Conservation (phyloP, 2,329 filamentous ascomycete genomes). For the Trichoderma sp. region DNA sequence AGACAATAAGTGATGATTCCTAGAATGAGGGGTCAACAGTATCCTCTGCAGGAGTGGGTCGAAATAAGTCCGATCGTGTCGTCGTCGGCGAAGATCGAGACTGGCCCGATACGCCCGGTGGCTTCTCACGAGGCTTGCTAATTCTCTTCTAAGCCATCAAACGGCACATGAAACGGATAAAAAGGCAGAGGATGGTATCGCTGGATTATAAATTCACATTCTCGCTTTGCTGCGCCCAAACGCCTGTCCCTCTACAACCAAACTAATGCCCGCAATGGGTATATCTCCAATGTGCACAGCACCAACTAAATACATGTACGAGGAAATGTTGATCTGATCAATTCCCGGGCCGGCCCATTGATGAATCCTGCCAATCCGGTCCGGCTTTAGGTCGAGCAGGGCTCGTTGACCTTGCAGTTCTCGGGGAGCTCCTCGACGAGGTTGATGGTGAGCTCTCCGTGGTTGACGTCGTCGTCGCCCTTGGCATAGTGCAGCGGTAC, state of each 20-base stretch:
- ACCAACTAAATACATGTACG: neutral
- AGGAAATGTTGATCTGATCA: neutral
- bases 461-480: conserved; percentile 9
- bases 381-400: neutral
- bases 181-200: neutral
- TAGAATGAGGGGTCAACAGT: neutral
- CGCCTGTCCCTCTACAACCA: conserved; percentile 8
- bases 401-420: neutral
- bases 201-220: neutral
- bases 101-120: neutral
- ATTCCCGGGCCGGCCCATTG: neutral
- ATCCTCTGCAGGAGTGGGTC: neutral
- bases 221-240: neutral
- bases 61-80: neutral
- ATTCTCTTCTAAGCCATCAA: neutral
- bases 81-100: neutral
- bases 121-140: neutral
- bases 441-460: conserved; percentile 14
- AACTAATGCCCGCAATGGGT: neutral
- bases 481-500: conserved; percentile 8
- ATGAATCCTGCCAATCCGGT: neutral
- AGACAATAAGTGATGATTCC: neutral
- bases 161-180: neutral
- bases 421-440: conserved; percentile 12
- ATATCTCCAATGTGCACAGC: neutral